Base-by-base conservation (phyloP, 371 early-diverging fungal species). In the Chytridium lagenaria region DNA sequence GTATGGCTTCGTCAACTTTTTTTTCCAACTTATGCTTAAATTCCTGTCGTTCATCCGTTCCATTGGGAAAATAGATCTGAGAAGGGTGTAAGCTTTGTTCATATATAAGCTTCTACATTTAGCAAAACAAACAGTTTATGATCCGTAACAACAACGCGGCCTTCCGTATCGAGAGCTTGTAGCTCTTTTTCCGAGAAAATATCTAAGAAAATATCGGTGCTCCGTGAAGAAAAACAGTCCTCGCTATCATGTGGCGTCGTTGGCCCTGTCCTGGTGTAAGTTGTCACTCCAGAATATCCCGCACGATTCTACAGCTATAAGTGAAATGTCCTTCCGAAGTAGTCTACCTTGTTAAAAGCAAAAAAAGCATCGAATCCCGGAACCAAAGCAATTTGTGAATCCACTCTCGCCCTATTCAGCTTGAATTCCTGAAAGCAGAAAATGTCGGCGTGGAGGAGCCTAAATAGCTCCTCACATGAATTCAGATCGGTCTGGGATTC, bases 351-450 rank as follows among this genome's bases (percentile, higher is more conserved):
- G 57, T 69, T 70, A 67, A 87, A 87, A 0, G 92, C 86, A 78
- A 91, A 90, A 79, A 93, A 93, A 16, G 91, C 90, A 66, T 91
- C 85, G 76, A 89, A 94, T 0, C 92, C 92, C 2, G 89, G 86
- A 0, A 91, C 85, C n/a, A 91, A 38, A 0, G 90, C 92, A 55
- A 91, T 71, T 16, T 89, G 88, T 30, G 87, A 64, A 22, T 89
- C 85, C 3, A 91, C 55, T 68, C 86, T 86, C 0, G 84, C 75
- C 2, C 90, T 81, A 15, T 88, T 84, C 44, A 90, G 84, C 81
- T 93, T 94, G 63, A 89, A 86, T 80, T 95, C 95, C 77, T 95
- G 95, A 7, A 94, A 75, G 77, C 86, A 95, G 36, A 92, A 83
- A 68, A 95, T 91, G 74, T 93, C 93, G 1, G 90, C 88, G 33